Conservation (phyloP, 1,284 basidiomycete genomes). For the Mycena sp. region DNA sequence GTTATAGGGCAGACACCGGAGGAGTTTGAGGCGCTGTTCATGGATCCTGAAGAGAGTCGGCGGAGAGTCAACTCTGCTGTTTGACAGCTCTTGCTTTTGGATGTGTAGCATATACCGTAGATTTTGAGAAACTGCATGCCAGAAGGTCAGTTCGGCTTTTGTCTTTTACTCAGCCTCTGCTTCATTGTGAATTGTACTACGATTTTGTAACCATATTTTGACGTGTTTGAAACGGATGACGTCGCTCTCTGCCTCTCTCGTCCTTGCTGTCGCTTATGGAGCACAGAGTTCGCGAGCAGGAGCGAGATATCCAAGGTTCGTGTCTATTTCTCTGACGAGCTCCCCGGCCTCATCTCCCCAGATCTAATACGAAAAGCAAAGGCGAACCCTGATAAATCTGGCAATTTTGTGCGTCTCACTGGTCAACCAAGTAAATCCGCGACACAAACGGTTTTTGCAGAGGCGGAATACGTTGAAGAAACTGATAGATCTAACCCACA, state of each 20-base stretch:
- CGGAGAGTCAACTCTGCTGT: conserved; percentile 8
- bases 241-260: not conserved
- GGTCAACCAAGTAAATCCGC: not conserved
- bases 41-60: conserved; percentile 34
- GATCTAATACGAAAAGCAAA: conserved; percentile 43
- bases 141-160: not conserved
- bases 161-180: not conserved
- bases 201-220: not conserved
- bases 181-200: not conserved
- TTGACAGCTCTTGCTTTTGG: not conserved
- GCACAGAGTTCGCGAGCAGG: conserved; percentile 17
- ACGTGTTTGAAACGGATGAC: not conserved
- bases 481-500: conserved; percentile 48
- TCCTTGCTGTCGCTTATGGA: conserved; percentile 7
- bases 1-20: conserved; percentile 78
- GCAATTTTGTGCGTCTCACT: conserved; percentile 37
- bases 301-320: conserved; percentile 31
- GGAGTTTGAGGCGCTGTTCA: conserved; percentile 77
- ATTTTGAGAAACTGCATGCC: not conserved
- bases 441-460: conserved; percentile 31
- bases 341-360: conserved; percentile 13
- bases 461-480: conserved; percentile 45
- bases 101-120: conserved; percentile 11
- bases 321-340: not conserved
- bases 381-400: conserved; percentile 42